Conservation (phyloP, 2,329 filamentous ascomycete genomes). For the Phoma sp. region DNA sequence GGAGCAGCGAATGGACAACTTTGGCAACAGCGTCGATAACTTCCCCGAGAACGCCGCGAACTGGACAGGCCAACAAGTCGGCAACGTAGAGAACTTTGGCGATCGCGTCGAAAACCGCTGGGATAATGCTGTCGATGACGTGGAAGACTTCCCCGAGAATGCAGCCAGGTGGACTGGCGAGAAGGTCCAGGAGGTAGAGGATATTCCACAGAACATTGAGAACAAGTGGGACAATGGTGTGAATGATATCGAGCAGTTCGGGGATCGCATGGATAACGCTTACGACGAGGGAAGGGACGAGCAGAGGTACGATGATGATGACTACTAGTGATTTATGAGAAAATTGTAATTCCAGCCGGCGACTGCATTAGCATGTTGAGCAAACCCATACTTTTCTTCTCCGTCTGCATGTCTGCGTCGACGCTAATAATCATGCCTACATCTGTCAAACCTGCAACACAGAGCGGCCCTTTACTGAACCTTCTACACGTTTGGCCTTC, state of each 20-base stretch:
- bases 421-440: too few species aligned
- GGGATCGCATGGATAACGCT: conserved; percentile 31
- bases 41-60: conserved; percentile 32
- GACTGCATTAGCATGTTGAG: too few species aligned
- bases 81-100: conserved; percentile 32
- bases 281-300: conserved; percentile 35
- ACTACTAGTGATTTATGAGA: conserved; percentile 4
- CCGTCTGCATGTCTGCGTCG: neutral
- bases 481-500: too few species aligned
- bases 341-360: too few species aligned
- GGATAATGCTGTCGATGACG: conserved; percentile 29
- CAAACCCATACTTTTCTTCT: neutral
- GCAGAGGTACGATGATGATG: conserved; percentile 32
- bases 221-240: conserved; percentile 33
- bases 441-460: too few species aligned
- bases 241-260: conserved; percentile 27
- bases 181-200: conserved; percentile 35
- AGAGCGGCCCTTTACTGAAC: too few species aligned
- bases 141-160: conserved; percentile 36
- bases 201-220: conserved; percentile 34
- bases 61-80: conserved; percentile 35
- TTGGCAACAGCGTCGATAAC: conserved; percentile 29
- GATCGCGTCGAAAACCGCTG: conserved; percentile 29
- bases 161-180: conserved; percentile 33
- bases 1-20: conserved; percentile 24